phyloP scores from a whole-genome alignment of 148 eudicot genomes.

The Rhododendron mucronatum region DNA sequence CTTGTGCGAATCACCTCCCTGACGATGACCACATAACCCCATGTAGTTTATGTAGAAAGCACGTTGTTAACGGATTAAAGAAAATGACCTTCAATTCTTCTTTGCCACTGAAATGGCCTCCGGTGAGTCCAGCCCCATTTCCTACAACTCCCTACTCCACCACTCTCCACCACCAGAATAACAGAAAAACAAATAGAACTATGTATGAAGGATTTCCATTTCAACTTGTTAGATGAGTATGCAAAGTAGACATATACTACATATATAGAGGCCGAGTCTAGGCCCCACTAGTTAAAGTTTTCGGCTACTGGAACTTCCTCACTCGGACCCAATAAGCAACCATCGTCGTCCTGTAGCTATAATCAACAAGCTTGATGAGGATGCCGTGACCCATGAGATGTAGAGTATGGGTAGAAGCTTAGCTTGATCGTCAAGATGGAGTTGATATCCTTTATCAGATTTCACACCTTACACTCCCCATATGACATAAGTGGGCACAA shows the following conservation, averaged over 20 bases:
- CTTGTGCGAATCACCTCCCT: background rate
- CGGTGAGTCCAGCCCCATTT: background rate
- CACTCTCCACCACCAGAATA: background rate
- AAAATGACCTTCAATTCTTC: background rate
- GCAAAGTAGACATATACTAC: background rate
- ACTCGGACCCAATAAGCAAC: background rate
- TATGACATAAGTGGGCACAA: background rate
- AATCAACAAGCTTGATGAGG: background rate
- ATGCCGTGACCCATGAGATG: background rate
- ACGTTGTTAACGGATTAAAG: background rate
- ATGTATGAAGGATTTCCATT: background rate
- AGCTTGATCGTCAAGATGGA: background rate
- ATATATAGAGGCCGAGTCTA: background rate
- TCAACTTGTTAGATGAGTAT: background rate
- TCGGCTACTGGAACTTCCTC: background rate
- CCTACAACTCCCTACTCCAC: background rate
- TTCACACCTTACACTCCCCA: background rate
- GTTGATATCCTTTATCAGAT: background rate
- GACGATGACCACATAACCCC: background rate
- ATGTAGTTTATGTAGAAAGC: background rate
- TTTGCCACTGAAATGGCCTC: background rate
- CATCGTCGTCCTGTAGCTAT: background rate
- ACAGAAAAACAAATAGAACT: too few species aligned
- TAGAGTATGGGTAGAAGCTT: background rate
- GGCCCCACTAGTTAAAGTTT: background rate